Conservation (phyloP, 495 filamentous ascomycete species). For the Xylaria flabelliformis region DNA sequence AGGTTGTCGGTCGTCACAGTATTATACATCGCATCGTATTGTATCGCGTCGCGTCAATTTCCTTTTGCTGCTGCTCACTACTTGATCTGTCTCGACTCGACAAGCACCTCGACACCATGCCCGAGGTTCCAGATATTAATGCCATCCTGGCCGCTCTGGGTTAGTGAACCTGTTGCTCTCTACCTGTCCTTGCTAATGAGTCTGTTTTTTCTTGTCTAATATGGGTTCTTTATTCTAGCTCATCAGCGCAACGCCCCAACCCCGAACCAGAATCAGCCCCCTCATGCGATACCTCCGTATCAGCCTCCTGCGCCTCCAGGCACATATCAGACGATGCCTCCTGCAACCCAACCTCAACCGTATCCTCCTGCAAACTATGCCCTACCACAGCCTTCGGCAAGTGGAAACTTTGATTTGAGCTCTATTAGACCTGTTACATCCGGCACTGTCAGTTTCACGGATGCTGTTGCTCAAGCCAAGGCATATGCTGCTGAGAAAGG, state of each 20-base stretch:
- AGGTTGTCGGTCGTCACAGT: conserved; percentile 19
- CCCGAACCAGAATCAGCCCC: conserved; percentile 42
- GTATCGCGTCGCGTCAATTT: conserved; percentile 21
- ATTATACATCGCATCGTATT: conserved; percentile 24
- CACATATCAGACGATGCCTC: conserved; percentile 36
- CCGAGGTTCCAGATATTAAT: conserved; percentile 57
- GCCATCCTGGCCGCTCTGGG: conserved; percentile 62
- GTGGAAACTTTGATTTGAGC: conserved; percentile 76
- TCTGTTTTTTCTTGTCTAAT: conserved; percentile 23
- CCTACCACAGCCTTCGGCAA: conserved; percentile 70
- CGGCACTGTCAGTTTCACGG: conserved; percentile 73
- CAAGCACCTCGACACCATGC: conserved; percentile 42
- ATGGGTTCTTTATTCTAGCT: conserved; percentile 26
- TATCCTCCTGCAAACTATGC: conserved; percentile 53
- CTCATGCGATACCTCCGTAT: conserved; percentile 48
- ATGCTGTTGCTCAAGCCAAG: conserved; percentile 76
- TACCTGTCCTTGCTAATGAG: background rate
- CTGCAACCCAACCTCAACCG: conserved; percentile 44
- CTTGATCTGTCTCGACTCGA: conserved; percentile 21
- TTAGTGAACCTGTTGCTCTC: conserved; percentile 34
- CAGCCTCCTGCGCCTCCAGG: conserved; percentile 42
- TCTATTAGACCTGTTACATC: conserved; percentile 74
- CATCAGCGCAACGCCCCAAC: conserved; percentile 45
- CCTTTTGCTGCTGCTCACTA: background rate
- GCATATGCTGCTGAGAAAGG: conserved; percentile 75